Evolutionary conservation across 495 filamentous ascomycete genomes (phyloP), one percentile per base, ranked within the genome.

Genomic region (Physcia stellaris): DNA sequence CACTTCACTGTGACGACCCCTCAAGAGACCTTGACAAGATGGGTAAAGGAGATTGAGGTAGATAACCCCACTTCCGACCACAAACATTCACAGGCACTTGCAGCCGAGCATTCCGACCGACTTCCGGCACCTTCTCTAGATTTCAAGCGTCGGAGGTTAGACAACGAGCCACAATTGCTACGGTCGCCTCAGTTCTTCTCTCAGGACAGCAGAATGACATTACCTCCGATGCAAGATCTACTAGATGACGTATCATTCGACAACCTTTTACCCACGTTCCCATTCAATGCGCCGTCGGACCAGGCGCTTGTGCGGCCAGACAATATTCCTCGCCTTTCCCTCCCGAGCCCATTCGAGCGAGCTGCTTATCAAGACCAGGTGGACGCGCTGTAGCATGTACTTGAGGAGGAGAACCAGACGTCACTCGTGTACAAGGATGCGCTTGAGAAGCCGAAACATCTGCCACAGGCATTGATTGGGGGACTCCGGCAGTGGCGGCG

Each of bases 361-460:
- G 10, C 35, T 13, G 41, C 35, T 10, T 43, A 35, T 39, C 7
- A 17, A 20, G 41, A 43, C 38, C 41, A 43, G 20, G 41, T 43
- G 22, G 35, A 32, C 26, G 45, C 45, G n/a, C 40, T 28, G 30
- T 22, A 46, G 23, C 29, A 17, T 15, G 23, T 27, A 39, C 32
- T 38, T 17, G 32, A 34, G 24, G 32, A 27, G 32, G 23, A 16
- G 24, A 35, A n/a, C n/a, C n/a, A n/a, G n/a, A n/a, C n/a, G n/a
- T n/a, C n/a, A n/a, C n/a, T n/a, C n/a, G n/a, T n/a, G n/a, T n/a
- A n/a, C n/a, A n/a, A n/a, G n/a, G n/a, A n/a, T n/a, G n/a, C n/a
- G n/a, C n/a, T n/a, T n/a, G n/a, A n/a, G n/a, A n/a, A n/a, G n/a
- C n/a, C n/a, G n/a, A n/a, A n/a, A n/a, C n/a, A n/a, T n/a, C n/a